Conservation (phyloP, 306 rosid genomes). For the Prunus persica region DNA sequence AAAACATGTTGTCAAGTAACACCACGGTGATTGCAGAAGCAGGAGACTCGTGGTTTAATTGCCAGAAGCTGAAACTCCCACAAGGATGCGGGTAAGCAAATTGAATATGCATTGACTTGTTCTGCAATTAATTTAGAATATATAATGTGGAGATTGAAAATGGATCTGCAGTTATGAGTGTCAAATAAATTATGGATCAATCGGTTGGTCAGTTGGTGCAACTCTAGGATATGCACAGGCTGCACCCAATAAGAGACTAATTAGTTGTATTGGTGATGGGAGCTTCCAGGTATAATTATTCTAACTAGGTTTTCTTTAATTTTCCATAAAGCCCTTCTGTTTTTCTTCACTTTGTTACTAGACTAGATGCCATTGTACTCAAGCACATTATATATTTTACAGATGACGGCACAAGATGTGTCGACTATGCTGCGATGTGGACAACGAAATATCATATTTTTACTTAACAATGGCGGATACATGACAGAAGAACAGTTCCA, state of each 20-base stretch:
- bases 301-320: too few relatives aligned
- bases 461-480: conserved; percentile 17
- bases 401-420: conserved; percentile 13
- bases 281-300: not conserved
- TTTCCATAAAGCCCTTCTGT: too few relatives aligned
- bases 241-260: not conserved
- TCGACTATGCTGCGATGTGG: not conserved
- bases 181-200: conserved; percentile 7
- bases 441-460: conserved; percentile 7
- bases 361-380: too few relatives aligned
- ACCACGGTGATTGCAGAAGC: not conserved
- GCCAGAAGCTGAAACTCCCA: conserved; percentile 12
- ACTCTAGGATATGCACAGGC: conserved; percentile 15
- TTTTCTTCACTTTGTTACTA: too few relatives aligned
- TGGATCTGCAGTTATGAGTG: not conserved
- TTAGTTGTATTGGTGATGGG: conserved; percentile 6
- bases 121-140: not conserved
- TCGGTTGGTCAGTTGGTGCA: not conserved
- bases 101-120: not conserved
- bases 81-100: not conserved
- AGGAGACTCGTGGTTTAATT: not conserved
- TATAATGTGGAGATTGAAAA: not conserved
- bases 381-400: not conserved
- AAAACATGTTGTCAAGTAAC: conserved; percentile 1
- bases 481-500: conserved; percentile 8